Evolutionary conservation across 1,284 basidiomycete genomes (phyloP).

Genomic region (Cutaneotrichosporon cutaneum): DNA sequence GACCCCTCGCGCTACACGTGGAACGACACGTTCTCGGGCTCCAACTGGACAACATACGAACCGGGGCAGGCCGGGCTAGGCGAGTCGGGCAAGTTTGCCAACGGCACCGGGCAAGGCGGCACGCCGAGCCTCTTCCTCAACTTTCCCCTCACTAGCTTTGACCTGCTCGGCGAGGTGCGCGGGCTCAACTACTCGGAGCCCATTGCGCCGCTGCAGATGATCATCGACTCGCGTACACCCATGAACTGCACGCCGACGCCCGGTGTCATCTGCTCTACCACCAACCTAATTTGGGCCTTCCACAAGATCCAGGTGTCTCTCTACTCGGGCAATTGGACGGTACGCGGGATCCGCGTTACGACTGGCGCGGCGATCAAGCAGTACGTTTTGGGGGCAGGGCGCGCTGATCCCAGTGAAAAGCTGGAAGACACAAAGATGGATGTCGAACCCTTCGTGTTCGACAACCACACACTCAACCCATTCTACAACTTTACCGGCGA

Average conservation of each 20-base stretch:
- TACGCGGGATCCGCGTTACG: neutral
- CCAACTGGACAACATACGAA: conserved; percentile 9
- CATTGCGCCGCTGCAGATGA: conserved; percentile 3
- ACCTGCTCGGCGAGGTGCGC: conserved; percentile 5
- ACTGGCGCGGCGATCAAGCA: conserved; percentile 7
- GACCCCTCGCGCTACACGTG: neutral
- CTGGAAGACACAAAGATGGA: neutral
- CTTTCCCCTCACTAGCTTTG: conserved; percentile 10
- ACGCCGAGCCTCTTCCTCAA: conserved; percentile 6
- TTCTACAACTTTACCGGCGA: conserved; percentile 7
- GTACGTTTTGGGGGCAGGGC: neutral
- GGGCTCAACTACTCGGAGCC: neutral
- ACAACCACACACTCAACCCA: conserved; percentile 4
- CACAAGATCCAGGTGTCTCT: conserved; percentile 14
- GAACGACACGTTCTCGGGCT: conserved; percentile 9
- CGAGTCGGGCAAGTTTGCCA: conserved; percentile 8
- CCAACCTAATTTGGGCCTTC: conserved; percentile 14
- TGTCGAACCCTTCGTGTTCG: neutral
- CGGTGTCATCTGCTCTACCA: neutral
- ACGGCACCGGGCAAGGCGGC: neutral
- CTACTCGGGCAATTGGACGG: conserved; percentile 7
- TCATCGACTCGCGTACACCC: conserved; percentile 13
- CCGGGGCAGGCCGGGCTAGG: conserved; percentile 8
- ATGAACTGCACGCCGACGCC: conserved; percentile 6
- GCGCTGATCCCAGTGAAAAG: neutral